phyloP scores from a whole-genome alignment of 148 eudicot genomes.

The Amaranthus cruentus region DNA sequence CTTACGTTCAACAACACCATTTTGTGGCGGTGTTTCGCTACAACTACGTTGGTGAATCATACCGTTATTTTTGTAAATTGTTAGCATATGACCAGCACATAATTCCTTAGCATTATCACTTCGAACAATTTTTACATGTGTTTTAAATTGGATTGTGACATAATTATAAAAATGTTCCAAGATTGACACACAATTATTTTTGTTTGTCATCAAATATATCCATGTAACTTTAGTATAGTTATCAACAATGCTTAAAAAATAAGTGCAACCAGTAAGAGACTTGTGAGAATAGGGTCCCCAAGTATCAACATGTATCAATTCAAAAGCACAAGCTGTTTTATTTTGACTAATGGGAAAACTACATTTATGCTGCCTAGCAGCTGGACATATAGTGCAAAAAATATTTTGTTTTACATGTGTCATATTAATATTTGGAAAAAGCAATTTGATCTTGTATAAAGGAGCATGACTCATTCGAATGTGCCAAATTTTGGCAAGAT shows the following conservation, averaged over 20 bases:
- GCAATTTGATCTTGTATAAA: not conserved
- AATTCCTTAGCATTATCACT: not conserved
- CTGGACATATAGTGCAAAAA: not conserved
- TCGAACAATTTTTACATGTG: accelerated
- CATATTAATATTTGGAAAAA: not conserved
- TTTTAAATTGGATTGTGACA: not conserved
- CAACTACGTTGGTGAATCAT: not conserved
- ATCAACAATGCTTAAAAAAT: not conserved
- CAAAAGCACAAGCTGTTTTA: not conserved
- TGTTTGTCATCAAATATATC: not conserved
- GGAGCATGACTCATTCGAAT: not conserved
- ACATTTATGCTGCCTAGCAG: not conserved
- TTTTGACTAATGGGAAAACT: not conserved
- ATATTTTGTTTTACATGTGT: accelerated
- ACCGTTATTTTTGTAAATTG: not conserved
- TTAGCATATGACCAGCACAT: not conserved
- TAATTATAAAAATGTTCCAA: not conserved
- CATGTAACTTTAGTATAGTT: not conserved
- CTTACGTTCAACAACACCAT: no score
- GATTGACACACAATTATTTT: not conserved
- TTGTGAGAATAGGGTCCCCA: not conserved
- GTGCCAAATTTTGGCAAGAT: not conserved
- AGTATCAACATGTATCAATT: not conserved
- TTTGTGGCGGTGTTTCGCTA: no score
- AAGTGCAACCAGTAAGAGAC: not conserved